A percentile compares a stretch with the other conserved stretches of the same genome.
Evolutionary conservation across 495 filamentous ascomycete genomes (phyloP).

Genomic region (Hyaloscypha finlandica): DNA sequence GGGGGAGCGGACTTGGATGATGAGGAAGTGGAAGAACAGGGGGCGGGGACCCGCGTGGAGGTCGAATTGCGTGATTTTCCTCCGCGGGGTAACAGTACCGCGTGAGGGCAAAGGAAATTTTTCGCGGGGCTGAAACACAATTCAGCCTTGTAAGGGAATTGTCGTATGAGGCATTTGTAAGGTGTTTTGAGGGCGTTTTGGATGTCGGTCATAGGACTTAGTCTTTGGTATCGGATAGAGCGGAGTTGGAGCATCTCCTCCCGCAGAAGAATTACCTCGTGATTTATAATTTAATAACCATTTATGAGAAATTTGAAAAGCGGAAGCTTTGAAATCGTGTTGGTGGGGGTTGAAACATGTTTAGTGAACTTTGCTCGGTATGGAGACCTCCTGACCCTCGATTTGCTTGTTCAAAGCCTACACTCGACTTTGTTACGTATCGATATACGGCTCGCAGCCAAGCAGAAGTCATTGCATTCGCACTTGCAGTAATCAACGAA

Average conservation of each 20-base stretch:
- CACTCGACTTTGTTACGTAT: background rate
- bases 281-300: background rate
- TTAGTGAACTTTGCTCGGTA: background rate
- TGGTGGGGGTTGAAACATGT: background rate
- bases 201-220: background rate
- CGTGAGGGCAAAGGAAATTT: background rate
- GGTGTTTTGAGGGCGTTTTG: background rate
- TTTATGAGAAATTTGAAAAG: background rate
- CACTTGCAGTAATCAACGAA: background rate
- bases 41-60: background rate
- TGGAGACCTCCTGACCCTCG: background rate
- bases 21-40: conserved; percentile 12
- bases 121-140: background rate
- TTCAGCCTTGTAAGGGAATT: background rate
- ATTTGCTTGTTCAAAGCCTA: background rate
- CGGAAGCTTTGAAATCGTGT: background rate
- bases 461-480: background rate
- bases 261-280: background rate
- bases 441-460: background rate
- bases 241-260: background rate
- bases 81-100: background rate
- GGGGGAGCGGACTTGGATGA: conserved; percentile 7
- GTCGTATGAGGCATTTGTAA: conserved; percentile 3
- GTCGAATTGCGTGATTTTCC: conserved; percentile 2
- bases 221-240: background rate